Base-by-base conservation (phyloP, 805 yeast genomes). In the Myxozyma udenii region DNA sequence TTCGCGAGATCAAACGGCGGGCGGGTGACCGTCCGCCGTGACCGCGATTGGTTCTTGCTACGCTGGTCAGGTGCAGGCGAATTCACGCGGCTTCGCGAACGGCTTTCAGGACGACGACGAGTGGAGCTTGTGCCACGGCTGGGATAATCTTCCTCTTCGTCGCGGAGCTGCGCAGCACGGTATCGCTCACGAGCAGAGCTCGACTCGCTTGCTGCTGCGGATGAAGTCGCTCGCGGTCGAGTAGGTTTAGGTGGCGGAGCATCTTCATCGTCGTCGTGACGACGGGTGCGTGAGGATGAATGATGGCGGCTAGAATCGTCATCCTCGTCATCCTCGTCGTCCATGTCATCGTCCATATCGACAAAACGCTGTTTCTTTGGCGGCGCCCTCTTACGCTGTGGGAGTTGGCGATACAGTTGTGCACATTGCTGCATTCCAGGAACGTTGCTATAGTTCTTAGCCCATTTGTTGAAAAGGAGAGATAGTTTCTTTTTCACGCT, bases 381-480 rank as follows among this genome's bases (percentile, higher is more conserved):
- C 50, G 64, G 61, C 44, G 60, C 53, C 49, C 61, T 55, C 7
- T 58, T 54, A 48, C 64, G 62, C 36, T 63, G 61, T 0, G 83
- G 84, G 36, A 77, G 64, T 36, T 66, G 65, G 42, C 69, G 67
- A 64, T 75, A 77, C 55, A 86, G 68, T 1, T 53, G 53, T 1
- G 78, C 78, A 48, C 85, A 61, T 25, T 75, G 75, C 43, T 69
- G 65, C 64, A 80, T 78, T 12, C 78, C 80, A 0, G 71, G 71
- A 46, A 74, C 66, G 24, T 74, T 81, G 3, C 62, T 64, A 61
- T 80, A 77, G 54, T 82, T 86, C 3, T 67, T 62, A 42, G 78
- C 71, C 98, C 98, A 91, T 4, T 80, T 79, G 19, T 74, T 53
- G 7, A 86, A 81, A 65, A 85, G 71, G 1, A 69, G 66, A 21